Evolutionary conservation across 140 eudicot species (phyloP).

Genomic region (Stevia rebaudiana): DNA sequence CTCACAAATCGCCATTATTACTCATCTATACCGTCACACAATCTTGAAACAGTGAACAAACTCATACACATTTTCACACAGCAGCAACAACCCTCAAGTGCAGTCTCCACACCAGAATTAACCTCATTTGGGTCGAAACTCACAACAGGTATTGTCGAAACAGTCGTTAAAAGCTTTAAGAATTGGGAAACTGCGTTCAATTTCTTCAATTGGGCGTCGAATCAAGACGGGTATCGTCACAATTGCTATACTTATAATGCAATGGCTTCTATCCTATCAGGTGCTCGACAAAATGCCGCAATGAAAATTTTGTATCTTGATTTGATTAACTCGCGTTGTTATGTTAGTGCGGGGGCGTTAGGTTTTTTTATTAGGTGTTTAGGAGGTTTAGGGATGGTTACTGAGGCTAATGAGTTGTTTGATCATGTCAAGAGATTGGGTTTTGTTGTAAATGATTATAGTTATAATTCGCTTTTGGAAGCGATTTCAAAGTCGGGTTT

Average conservation of each 20-base stretch:
- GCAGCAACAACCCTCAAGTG: slow-evolving; percentile 9
- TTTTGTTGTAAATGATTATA: slow-evolving; percentile 48
- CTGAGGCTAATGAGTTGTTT: slow-evolving; percentile 67
- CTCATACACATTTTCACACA: slow-evolving; percentile 45
- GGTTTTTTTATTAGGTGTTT: slow-evolving; percentile 73
- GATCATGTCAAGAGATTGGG: slow-evolving; percentile 55
- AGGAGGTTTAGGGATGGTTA: slow-evolving; percentile 55
- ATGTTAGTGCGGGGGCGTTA: slow-evolving; percentile 61
- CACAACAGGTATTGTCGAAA: slow-evolving; percentile 52
- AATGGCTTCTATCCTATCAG: slow-evolving; percentile 73
- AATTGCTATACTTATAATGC: slow-evolving; percentile 61
- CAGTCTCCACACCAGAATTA: slow-evolving; percentile 28
- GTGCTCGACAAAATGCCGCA: slow-evolving; percentile 91
- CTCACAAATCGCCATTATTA: slow-evolving; percentile 15
- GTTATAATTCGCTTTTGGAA: slow-evolving; percentile 59
- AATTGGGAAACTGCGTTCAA: slow-evolving; percentile 61
- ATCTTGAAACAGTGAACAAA: slow-evolving; percentile 22
- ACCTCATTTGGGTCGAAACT: slow-evolving; percentile 36
- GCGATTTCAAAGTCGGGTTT: slow-evolving; percentile 44
- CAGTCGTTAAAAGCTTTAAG: slow-evolving; percentile 41
- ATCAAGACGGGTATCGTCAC: slow-evolving; percentile 48
- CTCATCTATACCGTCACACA: slow-evolving; percentile 21
- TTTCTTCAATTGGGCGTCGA: slow-evolving; percentile 70
- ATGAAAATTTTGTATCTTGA: slow-evolving; percentile 40
- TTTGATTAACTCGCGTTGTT: slow-evolving; percentile 35